Evolutionary conservation across 495 filamentous ascomycete genomes (phyloP).

Genomic region (Neurospora sp.): DNA sequence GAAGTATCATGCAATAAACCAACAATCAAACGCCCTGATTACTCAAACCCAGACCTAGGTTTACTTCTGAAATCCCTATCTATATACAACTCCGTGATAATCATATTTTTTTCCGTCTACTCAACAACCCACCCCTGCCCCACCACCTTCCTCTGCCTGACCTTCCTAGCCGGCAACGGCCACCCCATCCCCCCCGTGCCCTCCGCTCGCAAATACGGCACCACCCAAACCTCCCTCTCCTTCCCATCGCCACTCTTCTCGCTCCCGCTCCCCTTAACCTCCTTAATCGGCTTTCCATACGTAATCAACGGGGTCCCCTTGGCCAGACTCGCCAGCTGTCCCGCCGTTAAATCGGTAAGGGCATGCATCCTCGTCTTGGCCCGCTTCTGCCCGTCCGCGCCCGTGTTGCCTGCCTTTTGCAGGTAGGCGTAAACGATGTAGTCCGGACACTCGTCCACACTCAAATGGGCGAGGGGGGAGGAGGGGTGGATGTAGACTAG

Average conservation of each 20-base stretch:
- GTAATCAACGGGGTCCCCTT: conserved; percentile 76
- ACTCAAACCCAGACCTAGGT: not conserved
- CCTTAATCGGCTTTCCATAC: conserved; percentile 86
- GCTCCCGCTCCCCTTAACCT: conserved; percentile 22
- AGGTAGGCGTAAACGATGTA: conserved; percentile 85
- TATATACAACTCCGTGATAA: not conserved
- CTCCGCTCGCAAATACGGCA: conserved; percentile 62
- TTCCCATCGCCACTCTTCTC: conserved; percentile 39
- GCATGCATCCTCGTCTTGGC: conserved; percentile 84
- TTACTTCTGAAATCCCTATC: not conserved
- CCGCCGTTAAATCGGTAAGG: conserved; percentile 63
- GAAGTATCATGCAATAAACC: not conserved
- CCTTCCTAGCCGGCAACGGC: conserved; percentile 74
- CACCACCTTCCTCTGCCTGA: conserved; percentile 63
- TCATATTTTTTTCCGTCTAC: too few relatives aligned
- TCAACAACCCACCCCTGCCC: conserved; percentile 67
- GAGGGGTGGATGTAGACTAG: conserved; percentile 79
- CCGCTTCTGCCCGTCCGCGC: conserved; percentile 35
- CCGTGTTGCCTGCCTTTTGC: conserved; percentile 51
- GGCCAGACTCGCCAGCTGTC: conserved; percentile 69
- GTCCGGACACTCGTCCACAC: conserved; percentile 62
- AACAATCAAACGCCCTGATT: not conserved
- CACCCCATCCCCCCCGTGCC: conserved; percentile 56
- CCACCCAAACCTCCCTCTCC: conserved; percentile 70
- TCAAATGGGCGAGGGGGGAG: conserved; percentile 62